Percentiles rank a stretch among this genome's conserved stretches.
phyloP scores from a whole-genome alignment of 2,329 filamentous ascomycete genomes.

The Grosmannia serpens region DNA sequence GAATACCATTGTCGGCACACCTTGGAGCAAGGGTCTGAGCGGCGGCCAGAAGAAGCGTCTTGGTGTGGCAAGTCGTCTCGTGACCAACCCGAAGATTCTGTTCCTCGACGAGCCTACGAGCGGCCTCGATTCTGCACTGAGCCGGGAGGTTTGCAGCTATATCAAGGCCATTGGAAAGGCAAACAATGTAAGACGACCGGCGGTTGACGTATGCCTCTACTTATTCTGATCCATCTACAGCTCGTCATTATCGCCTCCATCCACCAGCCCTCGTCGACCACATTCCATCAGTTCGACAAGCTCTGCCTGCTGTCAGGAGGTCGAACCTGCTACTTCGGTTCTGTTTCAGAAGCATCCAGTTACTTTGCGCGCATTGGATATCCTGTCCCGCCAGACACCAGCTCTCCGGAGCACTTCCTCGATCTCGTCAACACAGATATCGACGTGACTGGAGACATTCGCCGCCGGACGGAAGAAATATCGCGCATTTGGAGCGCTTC shows the following conservation, averaged over 20 bases:
- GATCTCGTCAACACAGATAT: constrained; percentile 74
- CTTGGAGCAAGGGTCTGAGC: constrained; percentile 70
- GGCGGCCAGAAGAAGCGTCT: constrained; percentile 77
- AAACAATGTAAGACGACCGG: constrained; percentile 41
- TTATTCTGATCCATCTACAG: constrained; percentile 21
- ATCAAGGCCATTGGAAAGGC: constrained; percentile 53
- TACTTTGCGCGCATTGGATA: constrained; percentile 54
- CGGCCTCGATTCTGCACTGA: constrained; percentile 68
- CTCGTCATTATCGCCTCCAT: constrained; percentile 73
- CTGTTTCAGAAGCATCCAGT: constrained; percentile 40
- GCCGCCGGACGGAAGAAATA: constrained; percentile 38
- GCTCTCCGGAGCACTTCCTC: constrained; percentile 71
- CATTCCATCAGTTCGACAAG: constrained; percentile 72
- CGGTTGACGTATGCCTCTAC: background rate
- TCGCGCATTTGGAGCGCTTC: constrained; percentile 38
- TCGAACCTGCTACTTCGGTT: constrained; percentile 61
- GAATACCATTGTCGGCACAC: constrained; percentile 66
- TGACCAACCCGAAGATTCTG: constrained; percentile 68
- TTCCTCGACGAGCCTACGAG: constrained; percentile 80
- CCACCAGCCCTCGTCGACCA: constrained; percentile 72
- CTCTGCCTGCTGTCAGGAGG: constrained; percentile 62
- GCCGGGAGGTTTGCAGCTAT: constrained; percentile 65
- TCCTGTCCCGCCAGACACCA: constrained; percentile 57
- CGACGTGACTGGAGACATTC: constrained; percentile 32
- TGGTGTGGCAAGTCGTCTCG: constrained; percentile 68